phyloP scores from a whole-genome alignment of 2,329 filamentous ascomycete species.

The Dryadomyces quercivorus region DNA sequence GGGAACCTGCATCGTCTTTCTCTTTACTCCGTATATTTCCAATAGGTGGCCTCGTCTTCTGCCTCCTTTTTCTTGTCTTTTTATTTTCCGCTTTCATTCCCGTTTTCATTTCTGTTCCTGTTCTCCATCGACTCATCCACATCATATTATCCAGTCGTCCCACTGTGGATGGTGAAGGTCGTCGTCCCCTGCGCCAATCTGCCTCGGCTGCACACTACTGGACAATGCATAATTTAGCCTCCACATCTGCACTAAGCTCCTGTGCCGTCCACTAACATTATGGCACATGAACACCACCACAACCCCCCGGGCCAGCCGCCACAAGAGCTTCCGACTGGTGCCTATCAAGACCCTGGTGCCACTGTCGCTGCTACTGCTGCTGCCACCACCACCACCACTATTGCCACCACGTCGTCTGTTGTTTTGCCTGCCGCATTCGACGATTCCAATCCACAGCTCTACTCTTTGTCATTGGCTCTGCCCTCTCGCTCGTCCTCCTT shows the following conservation, averaged over 20 bases:
- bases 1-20: neutral
- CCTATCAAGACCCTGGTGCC: neutral
- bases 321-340: neutral
- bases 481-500: constrained; percentile 51
- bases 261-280: constrained; percentile 1
- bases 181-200: neutral
- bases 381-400: neutral
- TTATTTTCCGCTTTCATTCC: too few species aligned
- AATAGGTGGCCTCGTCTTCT: neutral
- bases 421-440: neutral
- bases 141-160: neutral
- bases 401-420: neutral
- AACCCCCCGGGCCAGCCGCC: neutral
- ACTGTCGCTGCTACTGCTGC: neutral
- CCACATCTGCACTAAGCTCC: neutral
- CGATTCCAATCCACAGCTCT: constrained; percentile 8
- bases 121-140: neutral
- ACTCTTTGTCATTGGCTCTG: constrained; percentile 32
- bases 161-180: neutral
- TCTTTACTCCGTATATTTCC: neutral
- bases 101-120: too few species aligned
- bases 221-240: neutral
- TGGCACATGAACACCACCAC: neutral
- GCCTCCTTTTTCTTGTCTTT: neutral
- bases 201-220: neutral